A percentile compares a stretch with the other conserved stretches of the same genome.
These are phyloP conservation scores for Crithidia expoeki DNA, from an alignment of 208 protist genomes.

Conservation along the genomic window DNA sequence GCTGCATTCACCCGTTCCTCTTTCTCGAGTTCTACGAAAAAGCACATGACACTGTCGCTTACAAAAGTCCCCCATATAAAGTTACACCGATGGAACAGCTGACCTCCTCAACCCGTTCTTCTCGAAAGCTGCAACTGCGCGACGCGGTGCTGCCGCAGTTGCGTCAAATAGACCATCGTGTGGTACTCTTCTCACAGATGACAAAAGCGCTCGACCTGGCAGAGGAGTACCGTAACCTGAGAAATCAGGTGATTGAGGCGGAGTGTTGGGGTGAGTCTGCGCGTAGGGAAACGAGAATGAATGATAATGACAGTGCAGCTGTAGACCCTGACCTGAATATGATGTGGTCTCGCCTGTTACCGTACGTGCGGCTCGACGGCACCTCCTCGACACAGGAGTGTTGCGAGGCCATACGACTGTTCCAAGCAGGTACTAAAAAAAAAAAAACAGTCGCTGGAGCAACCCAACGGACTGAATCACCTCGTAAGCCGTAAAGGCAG, in stretches of 20 bases:
- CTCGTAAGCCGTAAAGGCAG: too few species aligned
- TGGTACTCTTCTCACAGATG: conserved; percentile 97
- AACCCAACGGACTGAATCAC: neutral
- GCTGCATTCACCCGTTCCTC: conserved; percentile 51
- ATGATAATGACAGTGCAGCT: neutral
- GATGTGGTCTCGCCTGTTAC: conserved; percentile 8
- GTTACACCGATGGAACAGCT: neutral
- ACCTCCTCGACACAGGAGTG: conserved; percentile 55
- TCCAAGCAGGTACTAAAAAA: conserved; percentile 42
- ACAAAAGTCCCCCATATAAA: neutral
- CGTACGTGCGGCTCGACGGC: conserved; percentile 94
- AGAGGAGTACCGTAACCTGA: conserved; percentile 84
- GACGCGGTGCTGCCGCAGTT: conserved; percentile 92
- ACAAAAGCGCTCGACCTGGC: conserved; percentile 93
- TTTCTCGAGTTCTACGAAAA: conserved; percentile 32
- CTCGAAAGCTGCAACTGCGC: conserved; percentile 91
- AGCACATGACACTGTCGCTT: neutral
- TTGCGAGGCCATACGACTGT: conserved; percentile 62
- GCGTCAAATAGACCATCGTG: conserved; percentile 83
- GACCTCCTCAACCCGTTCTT: conserved; percentile 42
- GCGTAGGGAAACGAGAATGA: neutral
- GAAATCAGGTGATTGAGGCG: conserved; percentile 4
- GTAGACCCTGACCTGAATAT: neutral
- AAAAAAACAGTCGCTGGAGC: too few species aligned
- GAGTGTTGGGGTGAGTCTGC: neutral